phyloP scores from a whole-genome alignment of 1,284 basidiomycete species.

The Porodaedalea pini region DNA sequence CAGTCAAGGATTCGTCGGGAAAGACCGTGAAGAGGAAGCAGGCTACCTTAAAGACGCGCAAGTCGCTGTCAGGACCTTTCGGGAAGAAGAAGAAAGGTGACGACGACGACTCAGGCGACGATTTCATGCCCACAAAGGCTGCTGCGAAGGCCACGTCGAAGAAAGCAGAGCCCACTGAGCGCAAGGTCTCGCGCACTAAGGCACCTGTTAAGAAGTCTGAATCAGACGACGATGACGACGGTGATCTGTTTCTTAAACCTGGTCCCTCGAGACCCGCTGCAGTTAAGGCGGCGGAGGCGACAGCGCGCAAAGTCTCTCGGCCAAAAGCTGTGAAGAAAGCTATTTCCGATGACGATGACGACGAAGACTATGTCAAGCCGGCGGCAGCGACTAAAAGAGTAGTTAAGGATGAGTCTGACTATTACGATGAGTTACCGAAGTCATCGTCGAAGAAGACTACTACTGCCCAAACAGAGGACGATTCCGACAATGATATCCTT shows the following conservation, averaged over 20 bases:
- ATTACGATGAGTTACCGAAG: conserved; percentile 3
- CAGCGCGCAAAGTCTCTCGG: conserved; percentile 9
- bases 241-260: conserved; percentile 22
- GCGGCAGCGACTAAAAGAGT: conserved; percentile 6
- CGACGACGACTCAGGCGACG: conserved; percentile 61
- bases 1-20: conserved; percentile 49
- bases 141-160: conserved; percentile 39
- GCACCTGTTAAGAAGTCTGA: conserved; percentile 21
- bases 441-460: conserved; percentile 1
- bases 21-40: conserved; percentile 77
- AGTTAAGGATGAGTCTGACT: conserved; percentile 11
- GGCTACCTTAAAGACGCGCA: conserved; percentile 66
- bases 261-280: conserved; percentile 12
- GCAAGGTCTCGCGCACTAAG: conserved; percentile 20
- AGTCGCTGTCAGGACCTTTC: conserved; percentile 54
- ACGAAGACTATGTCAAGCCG: conserved; percentile 23
- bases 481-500: conserved; percentile 9
- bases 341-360: conserved; percentile 43
- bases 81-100: conserved; percentile 46
- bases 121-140: conserved; percentile 72
- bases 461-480: not conserved
- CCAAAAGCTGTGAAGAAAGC: conserved; percentile 34
- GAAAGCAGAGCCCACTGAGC: conserved; percentile 25
- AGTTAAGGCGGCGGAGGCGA: conserved; percentile 19
- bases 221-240: conserved; percentile 32